Percentiles rank a stretch among this genome's conserved stretches.
phyloP scores from a whole-genome alignment of 345 rosid species.

The Corchorus olitorius region DNA sequence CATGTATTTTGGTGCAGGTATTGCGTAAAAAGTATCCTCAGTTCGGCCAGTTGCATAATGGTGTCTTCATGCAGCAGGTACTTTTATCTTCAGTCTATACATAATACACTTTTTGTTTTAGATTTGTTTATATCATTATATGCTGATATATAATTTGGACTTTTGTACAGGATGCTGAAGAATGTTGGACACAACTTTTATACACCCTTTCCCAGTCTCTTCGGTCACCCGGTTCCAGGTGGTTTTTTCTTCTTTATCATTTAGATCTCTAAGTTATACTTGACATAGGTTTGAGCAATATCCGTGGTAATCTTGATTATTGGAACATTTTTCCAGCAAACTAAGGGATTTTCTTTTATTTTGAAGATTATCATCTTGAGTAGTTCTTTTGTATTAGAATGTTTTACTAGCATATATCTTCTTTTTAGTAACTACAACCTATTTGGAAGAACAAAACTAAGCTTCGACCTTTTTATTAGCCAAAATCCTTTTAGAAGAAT shows the following conservation, averaged over 20 bases:
- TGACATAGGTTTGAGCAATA: not conserved
- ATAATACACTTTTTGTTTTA: slow-evolving; percentile 3
- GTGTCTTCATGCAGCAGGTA: slow-evolving; percentile 96
- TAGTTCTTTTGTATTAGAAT: slow-evolving; percentile 1
- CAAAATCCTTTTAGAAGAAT: too few species aligned
- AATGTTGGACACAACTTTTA: slow-evolving; percentile 95
- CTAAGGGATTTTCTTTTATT: slow-evolving; percentile 11
- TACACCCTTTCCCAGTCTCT: slow-evolving; percentile 93
- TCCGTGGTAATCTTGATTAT: not conserved
- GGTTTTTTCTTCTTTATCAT: slow-evolving; percentile 16
- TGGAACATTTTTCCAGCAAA: not conserved
- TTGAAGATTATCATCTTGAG: not conserved
- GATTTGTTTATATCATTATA: not conserved
- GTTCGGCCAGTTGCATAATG: slow-evolving; percentile 91
- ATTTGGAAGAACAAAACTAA: not conserved
- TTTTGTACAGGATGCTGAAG: slow-evolving; percentile 88
- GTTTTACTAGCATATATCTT: slow-evolving; percentile 1
- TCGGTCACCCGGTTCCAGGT: slow-evolving; percentile 60
- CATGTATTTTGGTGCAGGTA: slow-evolving; percentile 47
- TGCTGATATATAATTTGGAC: slow-evolving; percentile 21
- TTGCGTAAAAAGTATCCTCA: slow-evolving; percentile 94
- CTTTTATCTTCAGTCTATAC: not conserved
- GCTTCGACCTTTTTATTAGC: not conserved
- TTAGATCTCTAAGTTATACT: slow-evolving; percentile 7
- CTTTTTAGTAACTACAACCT: not conserved